Base-by-base conservation (phyloP, 768 basidiomycete genomes). In the Boletus coccyginus region DNA sequence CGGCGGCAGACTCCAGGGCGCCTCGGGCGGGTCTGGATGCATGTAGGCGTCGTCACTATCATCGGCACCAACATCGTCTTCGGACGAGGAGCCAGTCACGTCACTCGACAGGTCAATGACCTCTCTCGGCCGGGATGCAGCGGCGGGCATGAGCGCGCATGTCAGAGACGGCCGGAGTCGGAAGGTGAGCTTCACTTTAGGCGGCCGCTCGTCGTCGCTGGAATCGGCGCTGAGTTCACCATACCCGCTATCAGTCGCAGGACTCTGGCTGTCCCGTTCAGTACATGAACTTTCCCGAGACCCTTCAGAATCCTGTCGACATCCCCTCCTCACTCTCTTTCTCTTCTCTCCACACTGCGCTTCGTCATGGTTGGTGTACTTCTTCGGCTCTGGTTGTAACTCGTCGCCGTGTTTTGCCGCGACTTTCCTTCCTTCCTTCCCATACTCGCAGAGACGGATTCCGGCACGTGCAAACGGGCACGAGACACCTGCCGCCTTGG, bases 381-480 rank as follows among this genome's bases (percentile, higher is more conserved):
- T 81, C 73, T 66, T 83, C 79, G 64, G 74, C 68, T 0, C 75
- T 75, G 67, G 71, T 73, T 50, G 69, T 52, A 21, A 45, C 12
- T 64, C 67, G 53, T 60, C 72, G 60, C 39, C 61, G 64, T 33
- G 67, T 62, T 59, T 62, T 69, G 60, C 59, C 41, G 48, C 36
- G 38, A 21, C 64, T 64, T 58, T 50, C 62, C 72, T 81, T 35
- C 80, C 79, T 55, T 77, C 74, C 66, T 84, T 81, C 19, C 74
- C 76, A 67, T 88, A 88, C 44, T 90, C 83, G 67, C 81, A 86
- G 4, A 89, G 78, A 38, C 83, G 78, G 48, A 92, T 86, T n/a
- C 88, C 87, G 1, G 81, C 85, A 55, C 83, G 78, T 7, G 85
- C 74, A 67, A 92, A 92, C 6, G 89, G 89, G 70, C 89, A 91